Percentiles rank a stretch among this genome's conserved stretches.
These are phyloP conservation scores for Calendula officinalis DNA, from an alignment of 129 eudicot genomes.

Conservation along the genomic window DNA sequence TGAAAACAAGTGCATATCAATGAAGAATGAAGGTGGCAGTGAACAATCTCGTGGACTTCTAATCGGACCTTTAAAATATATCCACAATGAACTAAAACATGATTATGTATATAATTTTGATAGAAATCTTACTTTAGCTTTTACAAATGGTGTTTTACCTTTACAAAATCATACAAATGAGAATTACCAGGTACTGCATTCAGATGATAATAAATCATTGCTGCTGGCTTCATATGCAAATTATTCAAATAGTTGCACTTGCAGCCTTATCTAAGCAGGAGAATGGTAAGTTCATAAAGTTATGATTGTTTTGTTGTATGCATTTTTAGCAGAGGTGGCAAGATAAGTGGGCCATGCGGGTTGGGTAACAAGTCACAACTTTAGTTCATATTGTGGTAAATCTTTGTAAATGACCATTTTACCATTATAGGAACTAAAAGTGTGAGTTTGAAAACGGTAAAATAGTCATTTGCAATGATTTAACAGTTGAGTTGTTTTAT, in stretches of 20 bases:
- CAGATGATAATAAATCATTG: conserved; percentile 44
- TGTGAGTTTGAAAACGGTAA: no score
- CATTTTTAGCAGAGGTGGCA: no score
- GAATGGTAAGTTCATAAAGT: no score
- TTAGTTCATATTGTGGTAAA: no score
- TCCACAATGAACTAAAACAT: conserved; percentile 79
- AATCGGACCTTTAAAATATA: conserved; percentile 65
- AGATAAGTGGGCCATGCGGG: no score
- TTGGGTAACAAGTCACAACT: no score
- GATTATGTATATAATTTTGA: conserved; percentile 53
- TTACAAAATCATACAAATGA: conserved; percentile 92
- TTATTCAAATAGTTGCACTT: conserved; percentile 21
- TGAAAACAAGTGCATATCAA: conserved; percentile 66
- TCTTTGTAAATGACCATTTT: no score
- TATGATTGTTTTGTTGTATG: no score
- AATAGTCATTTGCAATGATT: no score
- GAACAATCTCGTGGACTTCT: conserved; percentile 42
- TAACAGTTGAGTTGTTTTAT: no score
- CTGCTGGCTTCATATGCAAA: conserved; percentile 21
- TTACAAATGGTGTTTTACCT: conserved; percentile 78
- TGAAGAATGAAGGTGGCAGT: conserved; percentile 49
- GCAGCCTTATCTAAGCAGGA: no score
- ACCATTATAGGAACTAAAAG: no score
- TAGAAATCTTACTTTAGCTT: conserved; percentile 40
- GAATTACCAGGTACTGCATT: conserved; percentile 60